A percentile compares a stretch with the other conserved stretches of the same genome.
Evolutionary conservation across 2,329 filamentous ascomycete genomes (phyloP).

Genomic region (Torrubiella hemipterigena): DNA sequence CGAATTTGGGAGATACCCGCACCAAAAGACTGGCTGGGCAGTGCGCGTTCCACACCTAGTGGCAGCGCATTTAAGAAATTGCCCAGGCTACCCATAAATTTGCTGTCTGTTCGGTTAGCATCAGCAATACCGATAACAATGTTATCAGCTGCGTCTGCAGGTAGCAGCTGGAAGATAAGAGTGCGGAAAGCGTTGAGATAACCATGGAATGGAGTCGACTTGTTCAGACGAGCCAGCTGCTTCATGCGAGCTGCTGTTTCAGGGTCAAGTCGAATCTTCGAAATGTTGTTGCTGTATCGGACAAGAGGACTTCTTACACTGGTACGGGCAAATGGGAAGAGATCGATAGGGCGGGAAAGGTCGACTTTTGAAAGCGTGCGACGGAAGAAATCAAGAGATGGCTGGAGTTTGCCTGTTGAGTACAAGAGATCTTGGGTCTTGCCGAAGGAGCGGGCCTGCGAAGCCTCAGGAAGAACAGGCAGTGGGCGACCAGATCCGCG

Average conservation of each 20-base stretch:
- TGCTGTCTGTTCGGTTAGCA: not conserved
- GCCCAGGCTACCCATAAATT: not conserved
- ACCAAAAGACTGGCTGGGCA: not conserved
- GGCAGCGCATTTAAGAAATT: conserved; percentile 1
- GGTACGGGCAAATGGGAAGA: conserved; percentile 2
- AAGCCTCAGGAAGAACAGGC: not conserved
- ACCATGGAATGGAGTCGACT: not conserved
- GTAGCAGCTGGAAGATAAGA: not conserved
- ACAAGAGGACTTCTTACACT: conserved; percentile 2
- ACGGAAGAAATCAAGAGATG: not conserved
- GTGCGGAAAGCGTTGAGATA: conserved; percentile 1
- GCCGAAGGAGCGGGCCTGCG: conserved; percentile 1
- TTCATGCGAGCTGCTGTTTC: not conserved
- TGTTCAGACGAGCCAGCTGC: not conserved
- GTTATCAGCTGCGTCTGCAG: not conserved
- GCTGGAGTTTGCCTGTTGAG: conserved; percentile 1
- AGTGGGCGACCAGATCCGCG: not conserved
- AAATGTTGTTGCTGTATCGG: not conserved
- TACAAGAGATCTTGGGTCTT: not conserved
- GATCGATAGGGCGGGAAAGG: not conserved
- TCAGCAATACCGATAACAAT: not conserved
- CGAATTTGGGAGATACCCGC: not conserved
- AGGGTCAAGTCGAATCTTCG: not conserved
- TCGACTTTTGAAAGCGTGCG: not conserved
- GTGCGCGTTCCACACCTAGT: not conserved